These are phyloP conservation scores for Epichloe glyceriae DNA, from an alignment of 2,329 filamentous ascomycete species.

Conservation along the genomic window DNA sequence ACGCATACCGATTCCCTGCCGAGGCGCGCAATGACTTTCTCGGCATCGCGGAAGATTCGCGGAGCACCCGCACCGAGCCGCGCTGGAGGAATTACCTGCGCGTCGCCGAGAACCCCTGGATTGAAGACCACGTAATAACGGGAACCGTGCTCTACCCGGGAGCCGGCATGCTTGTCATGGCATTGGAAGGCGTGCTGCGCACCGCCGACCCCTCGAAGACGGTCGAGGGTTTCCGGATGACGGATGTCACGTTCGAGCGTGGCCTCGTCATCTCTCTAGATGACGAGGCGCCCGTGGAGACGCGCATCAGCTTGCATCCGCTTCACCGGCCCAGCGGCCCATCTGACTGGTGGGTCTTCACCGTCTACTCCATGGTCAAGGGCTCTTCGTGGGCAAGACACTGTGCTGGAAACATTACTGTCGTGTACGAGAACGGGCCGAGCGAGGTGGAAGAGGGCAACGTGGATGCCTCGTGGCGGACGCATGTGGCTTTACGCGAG, in stretches of 20 bases:
- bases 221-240: conserved; percentile 4
- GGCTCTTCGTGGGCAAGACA: neutral
- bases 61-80: conserved; percentile 13
- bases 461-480: too few species aligned
- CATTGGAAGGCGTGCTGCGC: conserved; percentile 13
- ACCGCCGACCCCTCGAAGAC: neutral
- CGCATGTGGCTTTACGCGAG: neutral
- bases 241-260: conserved; percentile 2
- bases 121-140: conserved; percentile 19
- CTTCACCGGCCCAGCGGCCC: neutral
- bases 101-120: conserved; percentile 19
- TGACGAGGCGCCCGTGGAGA: neutral
- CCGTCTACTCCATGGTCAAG: neutral
- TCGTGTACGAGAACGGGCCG: conserved; percentile 4
- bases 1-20: conserved; percentile 10
- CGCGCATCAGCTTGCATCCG: neutral
- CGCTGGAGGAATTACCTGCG: conserved; percentile 21
- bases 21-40: conserved; percentile 15
- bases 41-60: conserved; percentile 7
- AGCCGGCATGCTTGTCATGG: conserved; percentile 22
- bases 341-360: neutral
- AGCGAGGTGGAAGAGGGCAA: neutral
- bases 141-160: conserved; percentile 20
- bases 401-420: neutral
- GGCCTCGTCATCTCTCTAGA: neutral